Evolutionary conservation across 257 asterid genomes (phyloP).

Genomic region (Osmanthus fragrans): DNA sequence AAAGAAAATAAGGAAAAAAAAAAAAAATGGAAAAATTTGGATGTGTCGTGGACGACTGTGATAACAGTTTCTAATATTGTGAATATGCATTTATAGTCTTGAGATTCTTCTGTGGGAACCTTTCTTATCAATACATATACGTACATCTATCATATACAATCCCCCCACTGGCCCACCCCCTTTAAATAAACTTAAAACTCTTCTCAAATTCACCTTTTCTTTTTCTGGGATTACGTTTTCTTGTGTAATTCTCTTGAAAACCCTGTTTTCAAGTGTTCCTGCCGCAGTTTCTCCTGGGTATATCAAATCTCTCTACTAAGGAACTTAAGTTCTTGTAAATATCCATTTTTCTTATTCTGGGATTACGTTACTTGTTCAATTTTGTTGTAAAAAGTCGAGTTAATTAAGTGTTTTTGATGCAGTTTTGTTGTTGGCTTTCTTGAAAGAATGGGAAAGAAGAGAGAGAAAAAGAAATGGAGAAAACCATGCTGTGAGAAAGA

Average conservation of each 20-base stretch:
- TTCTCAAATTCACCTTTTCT: no score
- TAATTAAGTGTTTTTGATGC: neutral
- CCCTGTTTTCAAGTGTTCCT: no score
- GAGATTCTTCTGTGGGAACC: slow-evolving; percentile 32
- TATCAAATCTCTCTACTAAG: neutral
- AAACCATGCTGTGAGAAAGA: slow-evolving; percentile 35
- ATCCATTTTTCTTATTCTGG: no score
- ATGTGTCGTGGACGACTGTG: neutral
- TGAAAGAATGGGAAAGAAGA: slow-evolving; percentile 21
- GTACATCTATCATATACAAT: slow-evolving; percentile 13
- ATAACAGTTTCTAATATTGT: slow-evolving; percentile 39
- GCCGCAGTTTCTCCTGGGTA: no score
- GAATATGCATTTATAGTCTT: slow-evolving; percentile 40
- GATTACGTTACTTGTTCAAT: neutral
- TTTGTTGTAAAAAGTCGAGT: neutral
- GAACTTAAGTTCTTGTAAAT: neutral
- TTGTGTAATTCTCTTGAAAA: no score
- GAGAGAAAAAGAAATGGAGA: slow-evolving; percentile 27
- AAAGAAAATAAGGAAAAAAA: no score
- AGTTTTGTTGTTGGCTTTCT: neutral
- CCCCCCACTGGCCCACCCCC: slow-evolving; percentile 23
- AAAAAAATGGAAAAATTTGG: no score
- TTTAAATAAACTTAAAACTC: neutral
- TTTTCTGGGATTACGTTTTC: no score
- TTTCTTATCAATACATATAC: slow-evolving; percentile 17